Percentiles rank a stretch among this genome's conserved stretches.
Conservation (phyloP, 2,329 filamentous ascomycete genomes). For the Colletotrichum camelliae region DNA sequence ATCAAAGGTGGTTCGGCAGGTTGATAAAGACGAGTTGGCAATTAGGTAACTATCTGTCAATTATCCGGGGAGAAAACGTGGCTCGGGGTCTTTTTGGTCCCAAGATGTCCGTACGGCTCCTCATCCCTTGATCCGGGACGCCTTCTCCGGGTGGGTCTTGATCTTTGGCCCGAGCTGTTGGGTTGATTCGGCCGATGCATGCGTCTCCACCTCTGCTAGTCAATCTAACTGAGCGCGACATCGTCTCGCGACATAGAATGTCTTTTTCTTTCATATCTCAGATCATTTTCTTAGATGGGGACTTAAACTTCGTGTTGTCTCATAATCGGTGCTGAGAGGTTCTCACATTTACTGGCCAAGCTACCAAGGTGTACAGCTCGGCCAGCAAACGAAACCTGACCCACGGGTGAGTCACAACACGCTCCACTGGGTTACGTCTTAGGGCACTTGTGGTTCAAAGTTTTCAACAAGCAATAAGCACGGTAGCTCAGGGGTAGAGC, state of each 20-base stretch:
- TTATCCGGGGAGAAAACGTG: not conserved
- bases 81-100: not conserved
- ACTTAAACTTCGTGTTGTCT: not conserved
- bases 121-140: not conserved
- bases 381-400: not conserved
- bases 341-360: not conserved
- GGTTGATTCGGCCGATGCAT: not conserved
- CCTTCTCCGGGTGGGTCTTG: not conserved
- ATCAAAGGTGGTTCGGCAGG: not conserved
- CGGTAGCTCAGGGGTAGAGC: slow-evolving; percentile 16
- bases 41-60: not conserved
- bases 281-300: rapidly evolving
- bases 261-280: not conserved
- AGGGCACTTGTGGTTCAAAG: not conserved
- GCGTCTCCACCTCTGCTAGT: not conserved
- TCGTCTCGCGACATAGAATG: rapidly evolving
- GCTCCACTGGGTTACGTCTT: not conserved
- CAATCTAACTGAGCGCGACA: not conserved
- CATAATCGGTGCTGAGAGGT: rapidly evolving
- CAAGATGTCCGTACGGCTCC: not conserved
- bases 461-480: not conserved
- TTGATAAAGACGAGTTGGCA: not conserved
- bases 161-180: not conserved
- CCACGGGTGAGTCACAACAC: slow-evolving; percentile 1
- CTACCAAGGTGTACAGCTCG: not conserved